Base-by-base conservation (phyloP, 1,284 basidiomycete genomes). In the Marasmius tenuissimus region DNA sequence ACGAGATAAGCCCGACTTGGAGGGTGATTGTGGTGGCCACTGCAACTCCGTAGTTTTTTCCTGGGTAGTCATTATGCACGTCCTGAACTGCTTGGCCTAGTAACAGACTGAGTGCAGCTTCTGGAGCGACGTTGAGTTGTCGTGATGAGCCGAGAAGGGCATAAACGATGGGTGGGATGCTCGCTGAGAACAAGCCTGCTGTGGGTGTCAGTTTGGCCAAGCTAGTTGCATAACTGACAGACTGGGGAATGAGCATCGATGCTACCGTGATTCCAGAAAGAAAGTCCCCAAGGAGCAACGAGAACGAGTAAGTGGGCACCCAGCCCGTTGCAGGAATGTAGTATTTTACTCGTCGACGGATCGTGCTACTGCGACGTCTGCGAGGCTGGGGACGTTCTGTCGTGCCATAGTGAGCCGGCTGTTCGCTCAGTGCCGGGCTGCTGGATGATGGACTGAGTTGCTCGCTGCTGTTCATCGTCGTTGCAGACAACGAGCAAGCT, bases 231-330 rank as follows among this genome's bases (percentile, higher is more conserved):
- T 97, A 98, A 68, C 92, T 94, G 75, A 98, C 92, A 1, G 92
- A 93, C 73, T 95, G 93, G 3, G 96, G 96, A 66, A 97, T 93
- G 53, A 97, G 82, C 77, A 97, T 88, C 63, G 91, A 93, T 8
- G 95, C 92, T 7, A 97, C 87, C 0, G 95, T 96, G 16, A 96
- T 70, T 4, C 94, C 96, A 12, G 93, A 93, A 0, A 94, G 80
- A 8, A 93, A 68, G 73, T 97, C 95, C 11, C 94, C 93, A 47
- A 12, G 57, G 50, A 33, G 60, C 59, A 48, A 55, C 35, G 59
- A 59, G 18, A 55, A 10, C 0, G 84, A 87, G 72, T 97, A 97
- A 56, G 86, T 82, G 1, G 94, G 94, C 61, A 97, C 87, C 95
- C 95, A 97, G 39, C 80, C 77, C 10, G 81, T 83, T 0, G 87